A percentile compares a stretch with the other conserved stretches of the same genome.
These are phyloP conservation scores for Triticum monococcum DNA, from an alignment of 176 grass and related monocot species.

Conservation along the genomic window DNA sequence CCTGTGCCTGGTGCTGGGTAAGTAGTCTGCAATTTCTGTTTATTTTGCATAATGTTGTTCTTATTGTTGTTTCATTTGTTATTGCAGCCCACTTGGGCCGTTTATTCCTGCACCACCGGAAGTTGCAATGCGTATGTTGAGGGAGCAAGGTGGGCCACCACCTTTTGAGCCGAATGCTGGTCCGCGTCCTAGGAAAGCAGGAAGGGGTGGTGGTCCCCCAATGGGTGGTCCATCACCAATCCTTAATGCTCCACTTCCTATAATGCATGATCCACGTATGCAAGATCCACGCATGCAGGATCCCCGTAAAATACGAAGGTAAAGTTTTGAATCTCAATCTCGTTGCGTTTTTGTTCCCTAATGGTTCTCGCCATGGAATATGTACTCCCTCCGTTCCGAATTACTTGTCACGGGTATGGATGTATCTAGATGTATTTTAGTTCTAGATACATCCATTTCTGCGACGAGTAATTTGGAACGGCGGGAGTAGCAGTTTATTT, in stretches of 20 bases:
- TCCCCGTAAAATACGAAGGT: constrained; percentile 94
- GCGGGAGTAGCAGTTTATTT: background rate
- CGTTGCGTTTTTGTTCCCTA: background rate
- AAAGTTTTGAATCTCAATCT: constrained; percentile 10
- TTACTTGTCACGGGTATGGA: too few relatives aligned
- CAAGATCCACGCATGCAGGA: constrained; percentile 87
- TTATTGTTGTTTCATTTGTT: constrained; percentile 6
- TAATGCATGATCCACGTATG: constrained; percentile 74
- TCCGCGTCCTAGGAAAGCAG: constrained; percentile 55
- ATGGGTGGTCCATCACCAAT: constrained; percentile 50
- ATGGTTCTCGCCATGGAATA: background rate
- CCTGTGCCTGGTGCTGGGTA: constrained; percentile 99
- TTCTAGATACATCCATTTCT: too few relatives aligned
- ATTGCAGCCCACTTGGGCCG: constrained; percentile 78
- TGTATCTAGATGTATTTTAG: too few relatives aligned
- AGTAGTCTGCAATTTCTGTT: constrained; percentile 31
- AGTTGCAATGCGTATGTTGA: constrained; percentile 95
- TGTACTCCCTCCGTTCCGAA: too few relatives aligned
- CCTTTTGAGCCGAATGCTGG: constrained; percentile 49
- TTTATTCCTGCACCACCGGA: constrained; percentile 97
- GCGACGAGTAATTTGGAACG: too few relatives aligned
- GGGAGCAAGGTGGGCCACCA: constrained; percentile 76
- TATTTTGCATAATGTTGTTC: constrained; percentile 8
- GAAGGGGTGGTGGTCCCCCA: constrained; percentile 47
- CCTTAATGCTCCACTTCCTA: constrained; percentile 44